A percentile compares a stretch with the other conserved stretches of the same genome.
phyloP scores from a whole-genome alignment of 164 flowering plant genomes.

The Warburgia ugandensis region DNA sequence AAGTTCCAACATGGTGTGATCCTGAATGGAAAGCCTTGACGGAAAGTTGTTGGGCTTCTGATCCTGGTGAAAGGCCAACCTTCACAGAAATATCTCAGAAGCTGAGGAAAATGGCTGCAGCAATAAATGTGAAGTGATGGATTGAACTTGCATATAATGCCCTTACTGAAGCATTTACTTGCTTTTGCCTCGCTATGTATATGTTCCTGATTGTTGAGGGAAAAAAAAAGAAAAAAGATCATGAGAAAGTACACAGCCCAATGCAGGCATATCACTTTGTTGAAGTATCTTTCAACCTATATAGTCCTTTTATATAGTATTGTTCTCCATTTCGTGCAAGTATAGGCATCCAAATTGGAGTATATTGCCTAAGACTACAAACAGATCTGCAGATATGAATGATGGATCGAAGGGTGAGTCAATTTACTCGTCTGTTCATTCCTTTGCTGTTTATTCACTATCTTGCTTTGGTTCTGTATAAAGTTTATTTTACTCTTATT shows the following conservation, averaged over 20 bases:
- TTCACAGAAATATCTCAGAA: slow-evolving; percentile 85
- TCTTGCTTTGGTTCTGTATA: neutral
- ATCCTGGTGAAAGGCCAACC: slow-evolving; percentile 78
- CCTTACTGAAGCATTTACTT: slow-evolving; percentile 6
- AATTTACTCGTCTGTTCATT: neutral
- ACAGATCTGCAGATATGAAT: slow-evolving; percentile 18
- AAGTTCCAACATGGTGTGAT: slow-evolving; percentile 93
- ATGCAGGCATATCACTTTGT: slow-evolving; percentile 16
- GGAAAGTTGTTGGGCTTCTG: slow-evolving; percentile 93
- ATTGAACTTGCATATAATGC: slow-evolving; percentile 2
- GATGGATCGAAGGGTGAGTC: slow-evolving; percentile 33
- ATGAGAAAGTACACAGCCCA: slow-evolving; percentile 18
- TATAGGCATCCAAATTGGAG: slow-evolving; percentile 14
- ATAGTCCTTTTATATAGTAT: slow-evolving; percentile 21
- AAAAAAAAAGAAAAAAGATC: slow-evolving; percentile 14
- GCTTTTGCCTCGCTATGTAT: slow-evolving; percentile 14
- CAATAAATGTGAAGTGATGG: slow-evolving; percentile 69
- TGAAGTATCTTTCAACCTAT: slow-evolving; percentile 12
- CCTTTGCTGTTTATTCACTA: neutral
- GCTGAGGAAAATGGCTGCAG: slow-evolving; percentile 88
- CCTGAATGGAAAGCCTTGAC: slow-evolving; percentile 96
- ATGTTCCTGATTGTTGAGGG: slow-evolving; percentile 14
- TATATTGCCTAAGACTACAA: slow-evolving; percentile 7
- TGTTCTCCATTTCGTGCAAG: slow-evolving; percentile 14
- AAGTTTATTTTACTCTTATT: neutral